Conservation (phyloP, 371 early-diverging fungal species). For the Catenaria anguillulae region DNA sequence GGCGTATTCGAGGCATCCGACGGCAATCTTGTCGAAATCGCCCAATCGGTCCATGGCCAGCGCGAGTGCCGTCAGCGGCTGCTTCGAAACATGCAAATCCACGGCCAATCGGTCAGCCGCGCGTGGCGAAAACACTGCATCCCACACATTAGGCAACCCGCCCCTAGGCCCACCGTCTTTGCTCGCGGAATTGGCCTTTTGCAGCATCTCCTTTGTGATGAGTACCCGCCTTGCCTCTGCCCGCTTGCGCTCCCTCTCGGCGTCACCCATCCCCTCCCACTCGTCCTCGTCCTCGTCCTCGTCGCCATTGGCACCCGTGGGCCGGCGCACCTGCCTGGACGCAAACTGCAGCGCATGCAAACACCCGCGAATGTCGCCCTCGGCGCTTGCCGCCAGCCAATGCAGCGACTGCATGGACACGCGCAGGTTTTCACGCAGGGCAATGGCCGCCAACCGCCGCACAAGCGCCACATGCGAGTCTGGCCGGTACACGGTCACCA, state of each 20-base stretch:
- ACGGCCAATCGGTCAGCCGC: not conserved
- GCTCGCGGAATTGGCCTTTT: not conserved
- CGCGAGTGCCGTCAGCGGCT: not conserved
- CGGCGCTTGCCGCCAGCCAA: constrained; percentile 53
- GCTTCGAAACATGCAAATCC: not conserved
- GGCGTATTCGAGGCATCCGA: not conserved
- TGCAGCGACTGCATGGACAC: constrained; percentile 60
- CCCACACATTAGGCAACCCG: not conserved
- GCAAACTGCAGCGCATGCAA: constrained; percentile 76
- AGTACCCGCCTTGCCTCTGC: not conserved
- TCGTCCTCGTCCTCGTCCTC: not conserved
- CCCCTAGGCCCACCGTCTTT: not conserved
- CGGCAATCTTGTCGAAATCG: not conserved
- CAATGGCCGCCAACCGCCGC: constrained; percentile 61
- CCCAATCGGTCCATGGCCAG: not conserved
- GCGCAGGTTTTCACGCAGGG: constrained; percentile 54
- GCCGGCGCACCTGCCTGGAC: too few relatives aligned
- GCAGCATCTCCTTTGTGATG: not conserved
- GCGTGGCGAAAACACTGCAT: not conserved
- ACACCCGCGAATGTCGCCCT: constrained; percentile 74
- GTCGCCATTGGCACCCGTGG: too few relatives aligned
- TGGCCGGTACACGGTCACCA: constrained; percentile 48
- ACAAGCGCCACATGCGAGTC: constrained; percentile 45
- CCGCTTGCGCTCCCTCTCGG: not conserved
- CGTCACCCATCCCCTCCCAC: not conserved